Conservation (phyloP, 2,329 filamentous ascomycete genomes). For the Scedosporium dehoogii region DNA sequence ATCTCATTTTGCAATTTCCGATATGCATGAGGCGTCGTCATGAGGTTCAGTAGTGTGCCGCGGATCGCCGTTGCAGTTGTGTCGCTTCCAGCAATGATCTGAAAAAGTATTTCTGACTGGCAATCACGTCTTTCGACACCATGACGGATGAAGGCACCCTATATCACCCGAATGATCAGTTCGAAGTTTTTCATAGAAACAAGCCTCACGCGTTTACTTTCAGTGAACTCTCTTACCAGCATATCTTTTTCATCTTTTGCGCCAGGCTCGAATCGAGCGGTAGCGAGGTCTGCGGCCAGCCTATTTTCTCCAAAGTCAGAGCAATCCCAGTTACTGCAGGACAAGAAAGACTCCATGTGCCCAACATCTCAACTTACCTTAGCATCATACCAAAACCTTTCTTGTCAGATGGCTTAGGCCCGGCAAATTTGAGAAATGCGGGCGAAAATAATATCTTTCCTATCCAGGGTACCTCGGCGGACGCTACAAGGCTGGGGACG, state of each 20-base stretch:
- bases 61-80: conserved; percentile 42
- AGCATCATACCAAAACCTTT: conserved; percentile 10
- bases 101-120: conserved; percentile 21
- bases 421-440: conserved; percentile 23
- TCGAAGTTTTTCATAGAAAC: not conserved
- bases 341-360: not conserved
- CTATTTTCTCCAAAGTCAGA: not conserved
- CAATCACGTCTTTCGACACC: conserved; percentile 15
- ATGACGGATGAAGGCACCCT: conserved; percentile 30
- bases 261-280: not conserved
- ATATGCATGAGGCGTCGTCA: conserved; percentile 33
- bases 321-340: not conserved
- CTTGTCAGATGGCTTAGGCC: conserved; percentile 9
- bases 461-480: conserved; percentile 26
- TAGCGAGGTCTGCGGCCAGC: not conserved
- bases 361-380: conserved; percentile 7
- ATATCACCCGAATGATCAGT: not conserved
- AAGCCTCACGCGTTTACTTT: not conserved
- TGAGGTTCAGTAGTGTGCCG: conserved; percentile 36
- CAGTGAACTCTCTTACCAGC: not conserved
- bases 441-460: conserved; percentile 18
- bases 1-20: conserved; percentile 34
- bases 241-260: not conserved
- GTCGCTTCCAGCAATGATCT: conserved; percentile 29
- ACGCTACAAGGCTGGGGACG: conserved; percentile 27